Conservation (phyloP, 345 rosid species). For the Litchi chinensis region DNA sequence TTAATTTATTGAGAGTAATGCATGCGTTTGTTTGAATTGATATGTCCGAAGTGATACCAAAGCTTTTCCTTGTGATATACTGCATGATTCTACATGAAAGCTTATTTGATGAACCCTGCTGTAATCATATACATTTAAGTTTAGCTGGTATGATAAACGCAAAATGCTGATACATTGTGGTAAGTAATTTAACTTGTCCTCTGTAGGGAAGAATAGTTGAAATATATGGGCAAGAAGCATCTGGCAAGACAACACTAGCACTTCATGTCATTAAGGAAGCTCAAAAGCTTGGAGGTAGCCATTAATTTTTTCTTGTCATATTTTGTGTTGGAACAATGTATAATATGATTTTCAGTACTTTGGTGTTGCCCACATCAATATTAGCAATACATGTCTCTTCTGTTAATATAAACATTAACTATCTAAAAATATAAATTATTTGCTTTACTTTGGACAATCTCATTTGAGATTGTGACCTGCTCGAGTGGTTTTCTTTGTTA, state of each 20-base stretch:
- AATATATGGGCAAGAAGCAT: slow-evolving; percentile 91
- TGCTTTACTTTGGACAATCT: not conserved
- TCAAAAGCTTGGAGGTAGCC: slow-evolving; percentile 83
- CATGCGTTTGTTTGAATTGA: not conserved
- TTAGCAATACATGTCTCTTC: not conserved
- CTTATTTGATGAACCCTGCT: not conserved
- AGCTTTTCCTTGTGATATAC: too few species aligned
- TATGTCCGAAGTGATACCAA: not conserved
- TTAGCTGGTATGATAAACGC: not conserved
- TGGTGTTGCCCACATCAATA: not conserved
- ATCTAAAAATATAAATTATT: too few species aligned
- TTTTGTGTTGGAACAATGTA: slow-evolving; percentile 14
- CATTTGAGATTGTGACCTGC: not conserved
- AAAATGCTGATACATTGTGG: not conserved
- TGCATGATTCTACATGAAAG: too few species aligned
- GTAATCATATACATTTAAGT: not conserved
- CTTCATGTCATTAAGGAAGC: slow-evolving; percentile 96
- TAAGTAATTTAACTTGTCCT: slow-evolving; percentile 22
- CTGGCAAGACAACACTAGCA: slow-evolving; percentile 95
- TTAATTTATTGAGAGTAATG: not conserved
- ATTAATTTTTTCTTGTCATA: slow-evolving; percentile 21
- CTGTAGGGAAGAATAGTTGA: slow-evolving; percentile 92
- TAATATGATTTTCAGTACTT: slow-evolving; percentile 14
- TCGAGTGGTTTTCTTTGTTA: not conserved
- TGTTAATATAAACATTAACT: not conserved